These are phyloP conservation scores for Colletotrichum musicola DNA, from an alignment of 2,329 filamentous ascomycete genomes.

Conservation along the genomic window DNA sequence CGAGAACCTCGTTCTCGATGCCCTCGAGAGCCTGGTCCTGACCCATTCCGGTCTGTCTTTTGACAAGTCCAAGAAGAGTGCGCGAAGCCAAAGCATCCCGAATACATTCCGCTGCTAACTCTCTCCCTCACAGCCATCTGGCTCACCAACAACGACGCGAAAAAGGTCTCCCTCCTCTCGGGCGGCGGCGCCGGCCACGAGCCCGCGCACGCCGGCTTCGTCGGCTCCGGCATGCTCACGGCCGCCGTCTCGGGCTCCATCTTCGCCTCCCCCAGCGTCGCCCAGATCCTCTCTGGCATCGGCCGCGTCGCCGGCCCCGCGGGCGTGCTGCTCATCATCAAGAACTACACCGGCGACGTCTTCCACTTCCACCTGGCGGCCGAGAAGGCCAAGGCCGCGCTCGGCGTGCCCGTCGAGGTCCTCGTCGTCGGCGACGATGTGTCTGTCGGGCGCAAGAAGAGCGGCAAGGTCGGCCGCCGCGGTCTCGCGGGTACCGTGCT, in stretches of 20 bases:
- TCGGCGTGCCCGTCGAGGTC: constrained; percentile 28
- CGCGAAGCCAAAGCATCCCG: too few species aligned
- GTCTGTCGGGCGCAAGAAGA: constrained; percentile 70
- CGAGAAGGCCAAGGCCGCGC: constrained; percentile 45
- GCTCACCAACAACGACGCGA: constrained; percentile 27
- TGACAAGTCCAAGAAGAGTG: constrained; percentile 54
- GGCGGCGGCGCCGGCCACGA: constrained; percentile 73
- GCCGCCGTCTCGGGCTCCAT: constrained; percentile 75
- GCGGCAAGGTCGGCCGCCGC: constrained; percentile 75
- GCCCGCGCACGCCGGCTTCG: constrained; percentile 72
- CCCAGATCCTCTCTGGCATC: constrained; percentile 71
- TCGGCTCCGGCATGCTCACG: constrained; percentile 72
- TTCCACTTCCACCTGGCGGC: constrained; percentile 63
- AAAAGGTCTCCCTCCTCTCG: constrained; percentile 63
- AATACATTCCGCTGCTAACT: neutral
- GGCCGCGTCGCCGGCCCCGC: constrained; percentile 66
- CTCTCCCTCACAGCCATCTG: constrained; percentile 15
- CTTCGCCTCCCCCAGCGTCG: constrained; percentile 73
- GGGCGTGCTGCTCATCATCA: constrained; percentile 74
- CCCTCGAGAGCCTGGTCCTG: constrained; percentile 28
- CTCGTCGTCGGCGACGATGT: constrained; percentile 71
- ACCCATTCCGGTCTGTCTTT: constrained; percentile 68
- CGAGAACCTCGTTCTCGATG: constrained; percentile 34
- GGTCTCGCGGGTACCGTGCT: constrained; percentile 76
- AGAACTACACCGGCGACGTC: constrained; percentile 74